Percentiles rank a stretch among this genome's conserved stretches.
These are phyloP conservation scores for Phytophthora pseudosyringae DNA, from an alignment of 352 stramenopile genomes.

Conservation along the genomic window DNA sequence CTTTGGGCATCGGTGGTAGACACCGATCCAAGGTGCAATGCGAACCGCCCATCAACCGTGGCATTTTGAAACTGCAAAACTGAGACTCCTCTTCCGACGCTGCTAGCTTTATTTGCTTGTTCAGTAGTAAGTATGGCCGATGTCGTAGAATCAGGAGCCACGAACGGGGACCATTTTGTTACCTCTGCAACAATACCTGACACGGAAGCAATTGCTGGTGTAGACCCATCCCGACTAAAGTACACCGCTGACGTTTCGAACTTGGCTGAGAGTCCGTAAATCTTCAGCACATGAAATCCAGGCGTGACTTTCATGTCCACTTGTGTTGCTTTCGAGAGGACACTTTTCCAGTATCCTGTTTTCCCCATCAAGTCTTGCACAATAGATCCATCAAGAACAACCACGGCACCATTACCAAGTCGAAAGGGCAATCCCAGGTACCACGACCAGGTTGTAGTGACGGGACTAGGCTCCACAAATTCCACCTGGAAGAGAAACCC, in stretches of 20 bases:
- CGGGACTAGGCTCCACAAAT: constrained; percentile 49
- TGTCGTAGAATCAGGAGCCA: constrained; percentile 38
- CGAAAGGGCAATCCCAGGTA: constrained; percentile 64
- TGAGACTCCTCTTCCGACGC: constrained; percentile 50
- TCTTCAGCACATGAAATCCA: constrained; percentile 48
- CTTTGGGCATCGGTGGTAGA: constrained; percentile 41
- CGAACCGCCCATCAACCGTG: constrained; percentile 47
- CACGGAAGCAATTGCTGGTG: constrained; percentile 29
- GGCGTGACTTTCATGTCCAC: constrained; percentile 51
- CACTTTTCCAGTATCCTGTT: constrained; percentile 48
- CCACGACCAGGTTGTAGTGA: constrained; percentile 55
- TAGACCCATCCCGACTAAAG: constrained; percentile 49
- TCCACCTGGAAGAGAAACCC: constrained; percentile 56
- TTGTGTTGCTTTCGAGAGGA: constrained; percentile 43
- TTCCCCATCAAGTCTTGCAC: constrained; percentile 54
- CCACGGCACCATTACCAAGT: constrained; percentile 46
- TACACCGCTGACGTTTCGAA: constrained; percentile 61
- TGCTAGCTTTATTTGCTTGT: constrained; percentile 40
- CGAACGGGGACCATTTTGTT: constrained; percentile 46
- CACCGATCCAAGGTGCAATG: constrained; percentile 40
- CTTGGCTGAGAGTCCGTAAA: constrained; percentile 50
- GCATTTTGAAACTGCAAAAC: constrained; percentile 50
- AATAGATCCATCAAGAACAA: constrained; percentile 54
- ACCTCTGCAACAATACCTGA: constrained; percentile 36
- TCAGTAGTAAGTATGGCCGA: constrained; percentile 41